phyloP scores from a whole-genome alignment of 2,329 filamentous ascomycete genomes.

The Fusarium sp. region DNA sequence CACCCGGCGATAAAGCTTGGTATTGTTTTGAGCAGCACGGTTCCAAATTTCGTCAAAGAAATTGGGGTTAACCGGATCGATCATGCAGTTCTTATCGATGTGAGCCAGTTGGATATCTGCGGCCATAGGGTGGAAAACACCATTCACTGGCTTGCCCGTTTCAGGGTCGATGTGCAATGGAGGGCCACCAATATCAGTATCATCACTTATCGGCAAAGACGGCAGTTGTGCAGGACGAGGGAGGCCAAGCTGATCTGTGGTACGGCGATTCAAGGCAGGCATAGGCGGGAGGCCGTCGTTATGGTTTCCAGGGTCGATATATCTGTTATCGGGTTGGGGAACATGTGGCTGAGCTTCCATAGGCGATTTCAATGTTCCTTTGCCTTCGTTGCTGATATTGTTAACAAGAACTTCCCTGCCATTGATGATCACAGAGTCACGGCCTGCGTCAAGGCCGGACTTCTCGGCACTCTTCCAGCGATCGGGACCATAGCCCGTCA shows the following conservation, averaged over 20 bases:
- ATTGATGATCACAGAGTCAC: conserved; percentile 76
- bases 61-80: conserved; percentile 81
- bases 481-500: conserved; percentile 82
- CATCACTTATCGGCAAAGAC: conserved; percentile 75
- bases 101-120: conserved; percentile 78
- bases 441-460: conserved; percentile 69
- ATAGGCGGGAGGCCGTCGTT: conserved; percentile 68
- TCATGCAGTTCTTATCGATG: conserved; percentile 93
- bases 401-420: conserved; percentile 78
- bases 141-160: conserved; percentile 59
- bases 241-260: conserved; percentile 75
- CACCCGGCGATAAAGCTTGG: conserved; percentile 89
- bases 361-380: conserved; percentile 63
- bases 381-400: conserved; percentile 71
- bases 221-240: conserved; percentile 76
- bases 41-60: conserved; percentile 94
- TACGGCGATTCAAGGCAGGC: conserved; percentile 67
- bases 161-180: conserved; percentile 65
- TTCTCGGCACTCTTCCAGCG: conserved; percentile 75
- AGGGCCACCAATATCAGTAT: conserved; percentile 85
- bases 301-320: conserved; percentile 50
- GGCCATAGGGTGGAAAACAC: conserved; percentile 63
- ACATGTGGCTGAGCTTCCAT: conserved; percentile 49
- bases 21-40: conserved; percentile 90
- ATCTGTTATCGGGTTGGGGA: conserved; percentile 46